Conservation (phyloP, 2,329 filamentous ascomycete species). For the Paecilomyces dactylethromorphus region DNA sequence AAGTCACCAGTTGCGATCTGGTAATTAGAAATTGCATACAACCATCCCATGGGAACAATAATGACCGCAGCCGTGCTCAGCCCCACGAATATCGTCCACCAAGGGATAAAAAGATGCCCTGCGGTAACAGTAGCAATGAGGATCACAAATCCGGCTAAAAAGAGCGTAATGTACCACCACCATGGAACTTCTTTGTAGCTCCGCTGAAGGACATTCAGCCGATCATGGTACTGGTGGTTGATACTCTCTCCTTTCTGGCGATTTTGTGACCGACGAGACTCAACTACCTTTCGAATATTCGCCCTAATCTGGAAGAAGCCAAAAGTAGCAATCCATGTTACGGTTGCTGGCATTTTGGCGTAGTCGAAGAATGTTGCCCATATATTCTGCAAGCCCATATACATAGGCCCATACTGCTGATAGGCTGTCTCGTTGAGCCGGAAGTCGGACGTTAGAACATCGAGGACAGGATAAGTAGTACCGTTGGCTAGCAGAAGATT, state of each 20-base stretch:
- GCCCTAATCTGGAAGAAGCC: conserved; percentile 44
- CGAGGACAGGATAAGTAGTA: conserved; percentile 38
- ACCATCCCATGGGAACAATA: conserved; percentile 52
- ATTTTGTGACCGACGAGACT: conserved; percentile 25
- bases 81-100: conserved; percentile 55
- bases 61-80: conserved; percentile 49
- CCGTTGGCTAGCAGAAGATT: conserved; percentile 46
- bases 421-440: conserved; percentile 45
- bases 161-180: conserved; percentile 53
- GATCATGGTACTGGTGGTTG: conserved; percentile 52
- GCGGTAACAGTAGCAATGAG: conserved; percentile 47
- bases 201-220: conserved; percentile 53
- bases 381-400: conserved; percentile 51
- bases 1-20: conserved; percentile 50
- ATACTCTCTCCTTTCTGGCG: conserved; percentile 29
- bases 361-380: conserved; percentile 58
- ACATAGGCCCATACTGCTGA: conserved; percentile 47
- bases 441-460: conserved; percentile 38
- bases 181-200: conserved; percentile 53
- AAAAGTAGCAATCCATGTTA: conserved; percentile 55
- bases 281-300: conserved; percentile 40
- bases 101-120: conserved; percentile 51
- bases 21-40: conserved; percentile 55
- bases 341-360: conserved; percentile 51
- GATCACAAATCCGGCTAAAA: conserved; percentile 42